Evolutionary conservation across 1,139 yeast species (phyloP).

Genomic region (Candida glucosophila): DNA sequence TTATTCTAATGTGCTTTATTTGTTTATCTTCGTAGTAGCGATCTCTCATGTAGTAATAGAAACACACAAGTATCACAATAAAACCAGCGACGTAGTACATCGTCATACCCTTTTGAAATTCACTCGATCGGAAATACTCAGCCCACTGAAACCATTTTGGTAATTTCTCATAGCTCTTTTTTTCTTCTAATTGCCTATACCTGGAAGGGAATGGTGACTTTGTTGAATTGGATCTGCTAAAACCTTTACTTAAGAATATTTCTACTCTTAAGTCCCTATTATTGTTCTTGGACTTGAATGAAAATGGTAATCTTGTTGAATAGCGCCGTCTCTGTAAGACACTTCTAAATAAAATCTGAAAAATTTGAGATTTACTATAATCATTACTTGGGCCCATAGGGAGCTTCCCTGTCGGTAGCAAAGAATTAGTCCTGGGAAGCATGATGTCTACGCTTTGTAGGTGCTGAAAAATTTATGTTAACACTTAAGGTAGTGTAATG

Average conservation of each 20-base stretch:
- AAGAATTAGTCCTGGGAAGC: too few relatives aligned
- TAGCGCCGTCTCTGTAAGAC: too few relatives aligned
- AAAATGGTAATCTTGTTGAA: too few relatives aligned
- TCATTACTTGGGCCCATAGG: too few relatives aligned
- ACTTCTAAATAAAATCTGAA: too few relatives aligned
- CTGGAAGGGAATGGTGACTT: slow-evolving; percentile 24
- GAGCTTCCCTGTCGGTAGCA: too few relatives aligned
- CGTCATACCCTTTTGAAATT: slow-evolving; percentile 33
- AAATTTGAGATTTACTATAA: too few relatives aligned
- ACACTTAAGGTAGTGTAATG: too few relatives aligned
- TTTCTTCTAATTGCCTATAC: slow-evolving; percentile 18
- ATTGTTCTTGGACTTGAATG: too few relatives aligned
- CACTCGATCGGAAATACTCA: slow-evolving; percentile 24
- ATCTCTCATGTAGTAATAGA: slow-evolving; percentile 61
- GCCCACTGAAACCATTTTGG: slow-evolving; percentile 37
- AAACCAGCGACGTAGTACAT: slow-evolving; percentile 51
- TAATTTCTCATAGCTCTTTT: slow-evolving; percentile 14
- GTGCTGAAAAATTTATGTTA: too few relatives aligned
- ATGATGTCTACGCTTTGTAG: too few relatives aligned
- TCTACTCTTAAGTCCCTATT: too few relatives aligned
- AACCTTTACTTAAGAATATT: neutral
- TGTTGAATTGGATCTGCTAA: slow-evolving; percentile 2
- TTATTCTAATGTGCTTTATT: slow-evolving; percentile 35
- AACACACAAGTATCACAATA: slow-evolving; percentile 45
- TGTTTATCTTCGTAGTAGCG: slow-evolving; percentile 60